Base-by-base conservation (phyloP, 2,329 filamentous ascomycete species). In the Epicoccum sorghinum region DNA sequence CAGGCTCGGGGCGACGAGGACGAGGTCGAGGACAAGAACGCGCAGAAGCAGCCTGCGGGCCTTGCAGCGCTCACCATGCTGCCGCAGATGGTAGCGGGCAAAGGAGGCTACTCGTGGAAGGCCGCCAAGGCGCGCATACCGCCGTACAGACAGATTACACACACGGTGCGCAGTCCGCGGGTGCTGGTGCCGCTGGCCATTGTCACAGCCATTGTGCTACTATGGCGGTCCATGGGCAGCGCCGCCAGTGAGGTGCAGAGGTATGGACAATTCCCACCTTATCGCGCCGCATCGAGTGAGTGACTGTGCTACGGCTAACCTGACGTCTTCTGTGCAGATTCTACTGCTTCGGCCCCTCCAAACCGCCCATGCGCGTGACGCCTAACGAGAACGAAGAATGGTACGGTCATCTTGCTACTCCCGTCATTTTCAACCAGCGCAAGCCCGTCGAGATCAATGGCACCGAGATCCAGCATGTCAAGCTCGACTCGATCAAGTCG, bases 381-480 rank as follows among this genome's bases (percentile, higher is more conserved):
- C 80, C 89, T 51, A 97, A 97, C 73, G 95, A 99, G 73, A 89
- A 93, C 75, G 88, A 88, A 58, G 84, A 91, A 61, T 99, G 95
- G 95, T 89, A 90, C 64, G 87, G 86, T 53, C 93, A 96, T 72
- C 81, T 95, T 59, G 88, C 93, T 67, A 98, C 95, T 3, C 95
- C 95, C 44, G 92, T 99, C 65, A 85, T 96, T 62, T 97, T 96
- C 82, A 99, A 99, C 79, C 90, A 93, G 77, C 95, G 98, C 77
- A 87, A 89, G 60, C 89, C 95, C 32, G 82, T 97, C 69, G 86
- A 90, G 72, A 82, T 98, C 78, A 95, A 96, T 75, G 86, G 88
- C 56, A 85, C 84, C 50, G 87, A 87, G 47, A 96, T 99, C 76
- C 76, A 88, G 62, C 85, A 88, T 60, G 80, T 97, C 70, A 83